Evolutionary conservation across 2,329 filamentous ascomycete species (phyloP).

Genomic region (Microsporum ferrugineum): DNA sequence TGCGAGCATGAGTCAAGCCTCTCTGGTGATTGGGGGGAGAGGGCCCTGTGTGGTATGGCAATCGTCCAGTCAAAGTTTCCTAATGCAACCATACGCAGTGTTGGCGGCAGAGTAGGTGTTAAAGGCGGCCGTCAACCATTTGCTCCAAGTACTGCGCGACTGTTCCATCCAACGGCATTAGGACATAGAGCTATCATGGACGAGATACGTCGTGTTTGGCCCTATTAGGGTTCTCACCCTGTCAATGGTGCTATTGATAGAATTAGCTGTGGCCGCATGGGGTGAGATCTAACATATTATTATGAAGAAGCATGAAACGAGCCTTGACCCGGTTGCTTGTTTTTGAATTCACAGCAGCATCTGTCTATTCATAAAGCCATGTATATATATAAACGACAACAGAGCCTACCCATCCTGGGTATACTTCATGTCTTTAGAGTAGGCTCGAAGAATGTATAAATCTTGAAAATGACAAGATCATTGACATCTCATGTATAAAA

Average conservation of each 20-base stretch:
- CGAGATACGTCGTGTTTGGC: conserved; percentile 13
- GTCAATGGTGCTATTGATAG: neutral
- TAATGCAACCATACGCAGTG: neutral
- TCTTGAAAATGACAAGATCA: neutral
- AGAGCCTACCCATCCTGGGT: neutral
- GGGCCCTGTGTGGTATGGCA: conserved; percentile 10
- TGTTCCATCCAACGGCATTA: conserved; percentile 20
- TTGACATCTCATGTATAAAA: neutral
- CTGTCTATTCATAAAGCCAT: neutral
- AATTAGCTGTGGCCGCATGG: neutral
- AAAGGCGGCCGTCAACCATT: neutral
- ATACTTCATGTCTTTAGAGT: neutral
- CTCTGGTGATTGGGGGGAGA: conserved; percentile 9
- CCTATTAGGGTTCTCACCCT: neutral
- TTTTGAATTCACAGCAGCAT: neutral
- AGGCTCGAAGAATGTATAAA: neutral
- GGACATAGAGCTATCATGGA: conserved; percentile 19
- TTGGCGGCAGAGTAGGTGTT: neutral
- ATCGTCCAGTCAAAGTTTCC: conserved; percentile 7
- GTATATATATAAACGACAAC: neutral
- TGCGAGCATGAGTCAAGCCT: conserved; percentile 3
- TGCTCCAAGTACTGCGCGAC: conserved; percentile 11
- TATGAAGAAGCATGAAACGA: neutral
- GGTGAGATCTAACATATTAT: neutral
- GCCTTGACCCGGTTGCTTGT: neutral